Evolutionary conservation across 768 basidiomycete genomes (phyloP).

Genomic region (Suillus lakei): DNA sequence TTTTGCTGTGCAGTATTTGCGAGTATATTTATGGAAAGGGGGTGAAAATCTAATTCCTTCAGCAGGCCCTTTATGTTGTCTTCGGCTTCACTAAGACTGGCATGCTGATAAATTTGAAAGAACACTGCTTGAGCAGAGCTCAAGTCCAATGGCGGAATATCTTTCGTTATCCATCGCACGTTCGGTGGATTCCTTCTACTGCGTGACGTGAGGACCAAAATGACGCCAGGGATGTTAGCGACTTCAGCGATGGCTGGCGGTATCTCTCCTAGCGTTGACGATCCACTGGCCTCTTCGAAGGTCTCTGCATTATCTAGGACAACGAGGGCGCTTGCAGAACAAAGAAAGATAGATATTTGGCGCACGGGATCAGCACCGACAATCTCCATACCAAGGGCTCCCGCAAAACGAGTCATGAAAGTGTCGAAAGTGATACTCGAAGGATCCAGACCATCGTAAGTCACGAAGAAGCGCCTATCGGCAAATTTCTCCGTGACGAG

Average conservation of each 20-base stretch:
- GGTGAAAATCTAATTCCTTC: background rate
- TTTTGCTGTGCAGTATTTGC: constrained; percentile 5
- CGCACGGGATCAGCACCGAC: background rate
- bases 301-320: constrained; percentile 6
- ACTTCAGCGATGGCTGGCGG: background rate
- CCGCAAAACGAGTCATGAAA: background rate
- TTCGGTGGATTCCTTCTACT: background rate
- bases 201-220: constrained; percentile 4
- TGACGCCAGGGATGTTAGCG: background rate
- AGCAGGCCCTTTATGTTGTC: constrained; percentile 1
- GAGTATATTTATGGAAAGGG: background rate
- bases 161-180: background rate
- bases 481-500: background rate
- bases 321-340: background rate
- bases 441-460: background rate
- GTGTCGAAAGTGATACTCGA: background rate
- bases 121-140: background rate
- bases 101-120: background rate
- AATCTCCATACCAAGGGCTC: background rate
- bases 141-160: background rate
- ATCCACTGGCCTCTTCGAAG: background rate
- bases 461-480: constrained; percentile 1
- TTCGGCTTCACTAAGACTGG: background rate
- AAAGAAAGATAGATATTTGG: background rate
- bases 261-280: background rate